Base-by-base conservation (phyloP, 805 yeast species). In the Starmera dryadoides region DNA sequence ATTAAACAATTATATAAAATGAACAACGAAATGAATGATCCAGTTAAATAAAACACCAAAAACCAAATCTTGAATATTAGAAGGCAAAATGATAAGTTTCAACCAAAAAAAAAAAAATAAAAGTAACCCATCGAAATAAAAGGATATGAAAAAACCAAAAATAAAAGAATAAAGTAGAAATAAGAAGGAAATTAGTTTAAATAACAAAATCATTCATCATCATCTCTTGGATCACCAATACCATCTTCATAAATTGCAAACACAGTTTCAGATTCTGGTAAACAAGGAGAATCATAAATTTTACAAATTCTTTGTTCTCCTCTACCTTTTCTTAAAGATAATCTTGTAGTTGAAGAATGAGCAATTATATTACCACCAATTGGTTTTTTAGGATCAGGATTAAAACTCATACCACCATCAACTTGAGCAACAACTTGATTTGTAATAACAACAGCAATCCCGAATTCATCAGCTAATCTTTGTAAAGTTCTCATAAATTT, bases 341-440 rank as follows among this genome's bases (percentile, higher is more conserved):
- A 71, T 54, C 98, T 75, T 2, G 98, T 93, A 6, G 98, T 91
- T 2, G 97, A 88, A 16, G 95, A 81, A 60, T 93, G 98, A 1
- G 98, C 98, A 59, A 93, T 82, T 51, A 93, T 93, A 56, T 93
- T 91, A 52, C 98, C 98, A 45, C 98, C 98, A 49, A 93, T 91
- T 15, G 98, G 98, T 60, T 93, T 93, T 61, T 93, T 93, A 14
- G 98, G 97, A 60, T 93, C 98, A 1, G 96, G 95, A 51, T 89
- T 88, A 60, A 80, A 89, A 21, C 77, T 71, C 62, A 70, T 69
- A 32, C 78, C 78, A 54, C 94, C 94, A 56, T 93, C 98, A 16
- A 93, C 98, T 62, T 89, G 97, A 4, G 98, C 97, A 6, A 87
- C 96, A 18, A 93, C 98, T 62, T 93, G 98, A 63, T 93, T 93